Conservation (phyloP, 176 grass and related monocot species). For the Lolium perenne region DNA sequence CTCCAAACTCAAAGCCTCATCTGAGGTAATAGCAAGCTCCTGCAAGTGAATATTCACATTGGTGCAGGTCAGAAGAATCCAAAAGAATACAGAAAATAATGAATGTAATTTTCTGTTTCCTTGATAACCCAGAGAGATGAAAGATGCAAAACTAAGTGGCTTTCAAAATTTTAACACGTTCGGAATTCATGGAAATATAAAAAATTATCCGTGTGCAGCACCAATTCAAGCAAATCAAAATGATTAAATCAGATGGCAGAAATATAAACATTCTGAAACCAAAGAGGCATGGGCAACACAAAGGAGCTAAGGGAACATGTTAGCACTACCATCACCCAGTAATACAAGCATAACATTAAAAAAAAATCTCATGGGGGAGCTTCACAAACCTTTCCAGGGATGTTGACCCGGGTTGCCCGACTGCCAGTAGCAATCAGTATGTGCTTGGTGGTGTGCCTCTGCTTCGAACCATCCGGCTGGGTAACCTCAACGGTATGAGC, state of each 20-base stretch:
- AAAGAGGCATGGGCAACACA: background rate
- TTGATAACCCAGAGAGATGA: background rate
- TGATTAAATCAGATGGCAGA: background rate
- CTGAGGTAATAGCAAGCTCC: conserved; percentile 97
- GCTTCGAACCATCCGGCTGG: conserved; percentile 67
- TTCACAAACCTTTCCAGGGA: conserved; percentile 85
- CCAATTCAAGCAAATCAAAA: background rate
- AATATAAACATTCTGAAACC: background rate
- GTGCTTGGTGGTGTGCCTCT: conserved; percentile 67
- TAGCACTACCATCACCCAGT: background rate
- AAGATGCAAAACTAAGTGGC: background rate
- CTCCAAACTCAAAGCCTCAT: conserved; percentile 97
- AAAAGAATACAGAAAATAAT: background rate
- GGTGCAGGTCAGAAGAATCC: background rate
- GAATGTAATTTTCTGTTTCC: background rate
- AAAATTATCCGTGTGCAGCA: background rate
- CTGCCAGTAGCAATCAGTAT: conserved; percentile 90
- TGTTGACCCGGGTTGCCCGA: conserved; percentile 68
- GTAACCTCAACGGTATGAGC: conserved; percentile 78
- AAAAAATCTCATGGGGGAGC: background rate
- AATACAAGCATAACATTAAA: background rate
- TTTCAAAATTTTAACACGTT: background rate
- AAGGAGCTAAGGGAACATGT: background rate
- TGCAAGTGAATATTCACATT: conserved; percentile 40
- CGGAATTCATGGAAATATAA: background rate